These are phyloP conservation scores for Ceratocystis variospora DNA, from an alignment of 2,329 filamentous ascomycete species.

Conservation along the genomic window DNA sequence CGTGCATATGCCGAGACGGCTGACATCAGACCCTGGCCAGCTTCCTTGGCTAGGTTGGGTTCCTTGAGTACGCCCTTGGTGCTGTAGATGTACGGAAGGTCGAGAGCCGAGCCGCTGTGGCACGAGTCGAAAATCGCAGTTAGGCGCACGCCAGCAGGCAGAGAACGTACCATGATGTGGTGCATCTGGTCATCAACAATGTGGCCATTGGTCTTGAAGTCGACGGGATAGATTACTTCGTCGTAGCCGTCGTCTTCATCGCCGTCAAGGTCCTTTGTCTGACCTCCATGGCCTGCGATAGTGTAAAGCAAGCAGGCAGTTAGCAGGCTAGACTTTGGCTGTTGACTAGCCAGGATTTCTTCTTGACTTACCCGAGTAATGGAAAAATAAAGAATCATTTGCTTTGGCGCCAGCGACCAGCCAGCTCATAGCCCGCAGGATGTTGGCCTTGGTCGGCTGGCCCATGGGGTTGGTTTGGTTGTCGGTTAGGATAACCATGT, in stretches of 20 bases:
- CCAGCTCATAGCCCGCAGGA: slow-evolving; percentile 45
- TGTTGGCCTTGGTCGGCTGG: slow-evolving; percentile 42
- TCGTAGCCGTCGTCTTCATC: slow-evolving; percentile 45
- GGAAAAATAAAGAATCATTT: slow-evolving; percentile 46
- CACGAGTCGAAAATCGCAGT: slow-evolving; percentile 43
- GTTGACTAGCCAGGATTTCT: background rate
- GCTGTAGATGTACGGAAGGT: slow-evolving; percentile 46
- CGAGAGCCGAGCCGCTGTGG: slow-evolving; percentile 44
- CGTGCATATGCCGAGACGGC: slow-evolving; percentile 62
- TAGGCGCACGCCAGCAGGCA: slow-evolving; percentile 54
- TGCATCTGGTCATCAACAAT: slow-evolving; percentile 48
- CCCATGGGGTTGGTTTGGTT: slow-evolving; percentile 45
- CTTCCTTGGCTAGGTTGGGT: slow-evolving; percentile 58
- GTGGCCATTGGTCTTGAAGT: slow-evolving; percentile 39
- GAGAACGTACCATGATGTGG: slow-evolving; percentile 46
- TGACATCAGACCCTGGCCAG: slow-evolving; percentile 50
- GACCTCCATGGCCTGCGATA: slow-evolving; percentile 37
- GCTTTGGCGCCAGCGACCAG: slow-evolving; percentile 42
- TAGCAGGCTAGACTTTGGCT: background rate
- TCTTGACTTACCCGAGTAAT: slow-evolving; percentile 34
- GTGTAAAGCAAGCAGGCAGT: background rate
- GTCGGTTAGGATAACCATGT: slow-evolving; percentile 45
- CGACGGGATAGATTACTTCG: slow-evolving; percentile 45
- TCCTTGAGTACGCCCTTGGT: slow-evolving; percentile 61
- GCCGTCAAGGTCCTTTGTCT: slow-evolving; percentile 42